Base-by-base conservation (phyloP, 768 basidiomycete genomes). In the Suillus fuscotomentosus region DNA sequence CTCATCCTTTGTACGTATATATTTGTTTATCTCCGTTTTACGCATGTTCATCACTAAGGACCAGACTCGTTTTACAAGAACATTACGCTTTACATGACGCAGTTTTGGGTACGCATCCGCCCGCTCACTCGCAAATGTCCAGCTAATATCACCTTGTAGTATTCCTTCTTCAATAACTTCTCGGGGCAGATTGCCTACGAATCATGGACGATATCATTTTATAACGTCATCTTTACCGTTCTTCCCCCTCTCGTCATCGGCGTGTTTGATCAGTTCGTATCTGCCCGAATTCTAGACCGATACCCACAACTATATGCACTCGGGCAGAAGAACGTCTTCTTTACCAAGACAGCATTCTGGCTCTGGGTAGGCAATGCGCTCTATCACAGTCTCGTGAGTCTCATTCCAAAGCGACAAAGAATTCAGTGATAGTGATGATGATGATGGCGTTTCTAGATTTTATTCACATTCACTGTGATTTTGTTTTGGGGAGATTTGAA, bases 51-150 rank as follows among this genome's bases (percentile, higher is more conserved):
- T 31, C 38, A 64, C 45, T 43, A 60, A 1, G 31, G 54, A 27
- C 17, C 56, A 97, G 95, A 93, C 78, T 97, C 95, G 1, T 98
- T 99, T 81, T 99, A 99, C 83, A 99, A 99, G 76, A 99, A 99
- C 76, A 98, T 99, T 67, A 90, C 91, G 38, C 83, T 99, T 17
- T 99, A 99, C 76, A 94, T 99, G 94, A 97, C 95, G 27, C 94
- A 97, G 67, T 99, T 99, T 76, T 99, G 96, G 95, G 96, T 95
- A 76, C 27, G 84, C 66, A 24, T 15, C 8, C 6, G 4, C n/a
- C 24, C 38, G 27, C 34, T 41, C 20, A 45, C 45, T 24, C 14
- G 7, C n/a, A 3, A 10, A 41, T 43, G n/a, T 47, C 43, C 2
- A 14, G 24, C 64, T 69, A 60, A 71, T 51, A 5, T 20, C 34